phyloP scores from a whole-genome alignment of 2,329 filamentous ascomycete genomes.

The Huntiella abstrusa region DNA sequence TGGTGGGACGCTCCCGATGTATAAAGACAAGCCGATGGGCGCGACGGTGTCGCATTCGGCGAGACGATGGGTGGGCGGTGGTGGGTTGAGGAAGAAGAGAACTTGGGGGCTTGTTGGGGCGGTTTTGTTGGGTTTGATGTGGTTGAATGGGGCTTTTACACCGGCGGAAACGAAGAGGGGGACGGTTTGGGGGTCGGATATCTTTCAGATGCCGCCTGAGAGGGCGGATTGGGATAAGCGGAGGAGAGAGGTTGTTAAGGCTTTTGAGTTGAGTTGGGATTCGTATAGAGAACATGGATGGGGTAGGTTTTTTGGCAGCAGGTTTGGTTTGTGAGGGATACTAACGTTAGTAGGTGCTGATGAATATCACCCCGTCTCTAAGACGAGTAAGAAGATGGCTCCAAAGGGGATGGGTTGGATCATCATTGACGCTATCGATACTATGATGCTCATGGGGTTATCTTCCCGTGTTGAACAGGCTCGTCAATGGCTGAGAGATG shows the following conservation, averaged over 20 bases:
- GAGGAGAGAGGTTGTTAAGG: slow-evolving; percentile 67
- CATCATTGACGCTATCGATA: slow-evolving; percentile 89
- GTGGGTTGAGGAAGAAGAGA: slow-evolving; percentile 29
- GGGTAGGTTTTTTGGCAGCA: slow-evolving; percentile 39
- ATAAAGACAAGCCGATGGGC: slow-evolving; percentile 94
- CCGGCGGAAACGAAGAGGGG: slow-evolving; percentile 15
- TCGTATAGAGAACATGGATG: slow-evolving; percentile 85
- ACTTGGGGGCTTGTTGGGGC: slow-evolving; percentile 25
- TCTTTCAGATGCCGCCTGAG: slow-evolving; percentile 24
- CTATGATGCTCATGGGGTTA: slow-evolving; percentile 95
- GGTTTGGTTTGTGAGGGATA: not conserved
- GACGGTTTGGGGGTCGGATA: slow-evolving; percentile 40
- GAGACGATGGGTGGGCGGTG: slow-evolving; percentile 33
- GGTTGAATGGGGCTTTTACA: slow-evolving; percentile 48
- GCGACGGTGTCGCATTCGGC: slow-evolving; percentile 32
- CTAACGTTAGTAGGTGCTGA: slow-evolving; percentile 43
- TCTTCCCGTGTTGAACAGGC: slow-evolving; percentile 71
- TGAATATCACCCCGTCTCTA: slow-evolving; percentile 68
- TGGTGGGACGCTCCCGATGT: slow-evolving; percentile 59
- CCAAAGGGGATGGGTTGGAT: slow-evolving; percentile 89
- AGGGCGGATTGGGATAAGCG: slow-evolving; percentile 57
- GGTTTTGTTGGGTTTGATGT: slow-evolving; percentile 39
- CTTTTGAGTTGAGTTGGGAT: slow-evolving; percentile 82
- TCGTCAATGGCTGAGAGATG: slow-evolving; percentile 69
- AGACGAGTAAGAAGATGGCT: slow-evolving; percentile 67